Evolutionary conservation across 2,329 filamentous ascomycete species (phyloP).

Genomic region (Purpureocillium takamizusanense): DNA sequence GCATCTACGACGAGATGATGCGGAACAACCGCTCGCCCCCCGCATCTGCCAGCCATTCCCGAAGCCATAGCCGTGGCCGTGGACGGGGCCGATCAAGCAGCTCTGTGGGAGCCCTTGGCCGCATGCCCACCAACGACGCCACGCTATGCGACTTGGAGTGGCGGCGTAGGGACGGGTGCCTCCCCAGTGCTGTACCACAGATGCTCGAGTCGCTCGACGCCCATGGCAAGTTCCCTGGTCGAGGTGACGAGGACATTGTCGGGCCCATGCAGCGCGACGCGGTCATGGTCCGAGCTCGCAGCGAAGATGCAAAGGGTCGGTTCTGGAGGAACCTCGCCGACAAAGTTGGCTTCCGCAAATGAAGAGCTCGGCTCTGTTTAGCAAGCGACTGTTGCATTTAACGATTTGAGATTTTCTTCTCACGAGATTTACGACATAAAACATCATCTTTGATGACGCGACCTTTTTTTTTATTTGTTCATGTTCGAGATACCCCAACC

Average conservation of each 20-base stretch:
- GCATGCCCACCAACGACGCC: slow-evolving; percentile 24
- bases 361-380: background rate
- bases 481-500: slow-evolving; percentile 17
- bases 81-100: slow-evolving; percentile 27
- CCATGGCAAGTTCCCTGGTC: slow-evolving; percentile 76
- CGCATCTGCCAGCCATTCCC: slow-evolving; percentile 17
- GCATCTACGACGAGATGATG: slow-evolving; percentile 55
- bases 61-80: slow-evolving; percentile 30
- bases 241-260: slow-evolving; percentile 87
- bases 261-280: slow-evolving; percentile 72
- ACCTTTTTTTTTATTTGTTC: slow-evolving; percentile 10
- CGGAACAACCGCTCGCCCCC: slow-evolving; percentile 28
- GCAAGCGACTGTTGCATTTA: background rate
- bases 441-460: slow-evolving; percentile 1
- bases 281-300: slow-evolving; percentile 38
- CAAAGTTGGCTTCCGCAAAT: slow-evolving; percentile 26
- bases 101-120: slow-evolving; percentile 26
- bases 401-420: background rate
- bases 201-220: slow-evolving; percentile 60
- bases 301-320: slow-evolving; percentile 34
- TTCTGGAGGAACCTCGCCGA: slow-evolving; percentile 41
- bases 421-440: slow-evolving; percentile 3
- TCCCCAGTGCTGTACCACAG: slow-evolving; percentile 57
- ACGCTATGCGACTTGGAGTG: slow-evolving; percentile 33
- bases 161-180: slow-evolving; percentile 40